phyloP scores from a whole-genome alignment of 331 rosid species.

The Quercus tomentella region DNA sequence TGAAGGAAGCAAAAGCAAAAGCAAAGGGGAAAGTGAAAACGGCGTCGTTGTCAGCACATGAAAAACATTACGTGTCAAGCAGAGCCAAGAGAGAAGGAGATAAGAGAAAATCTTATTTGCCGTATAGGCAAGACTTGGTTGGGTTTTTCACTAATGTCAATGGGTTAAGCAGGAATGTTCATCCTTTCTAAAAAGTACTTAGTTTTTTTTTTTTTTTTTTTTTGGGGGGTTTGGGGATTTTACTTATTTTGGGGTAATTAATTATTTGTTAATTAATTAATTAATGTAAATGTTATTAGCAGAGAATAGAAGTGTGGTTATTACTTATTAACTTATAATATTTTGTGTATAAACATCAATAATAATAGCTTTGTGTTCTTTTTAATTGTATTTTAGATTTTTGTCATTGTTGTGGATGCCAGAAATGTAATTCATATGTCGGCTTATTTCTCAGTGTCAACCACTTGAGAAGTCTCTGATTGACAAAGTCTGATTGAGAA shows the following conservation, averaged over 20 bases:
- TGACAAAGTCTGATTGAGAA: too few relatives aligned
- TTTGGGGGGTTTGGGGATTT: neutral
- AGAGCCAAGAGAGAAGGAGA: conserved; percentile 65
- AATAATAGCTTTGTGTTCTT: neutral
- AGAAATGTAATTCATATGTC: too few relatives aligned
- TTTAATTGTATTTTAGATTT: neutral
- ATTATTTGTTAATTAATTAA: neutral
- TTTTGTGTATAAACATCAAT: neutral
- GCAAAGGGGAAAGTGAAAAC: neutral
- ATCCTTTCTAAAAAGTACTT: conserved; percentile 48
- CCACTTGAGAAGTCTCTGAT: too few relatives aligned
- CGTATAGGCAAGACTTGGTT: conserved; percentile 66
- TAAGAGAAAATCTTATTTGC: conserved; percentile 69
- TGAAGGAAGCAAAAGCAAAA: conserved; percentile 10
- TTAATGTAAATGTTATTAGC: neutral
- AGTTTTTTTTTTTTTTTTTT: neutral
- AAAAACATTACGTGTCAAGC: conserved; percentile 59
- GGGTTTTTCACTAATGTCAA: conserved; percentile 72
- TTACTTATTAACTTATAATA: neutral
- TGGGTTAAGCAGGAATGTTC: conserved; percentile 66
- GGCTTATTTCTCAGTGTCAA: too few relatives aligned
- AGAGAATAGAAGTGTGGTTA: neutral
- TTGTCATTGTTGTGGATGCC: neutral
- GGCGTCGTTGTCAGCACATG: conserved; percentile 62
- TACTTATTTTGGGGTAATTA: neutral